Base-by-base conservation (phyloP, 2,329 filamentous ascomycete genomes). In the Colletotrichum sp. region DNA sequence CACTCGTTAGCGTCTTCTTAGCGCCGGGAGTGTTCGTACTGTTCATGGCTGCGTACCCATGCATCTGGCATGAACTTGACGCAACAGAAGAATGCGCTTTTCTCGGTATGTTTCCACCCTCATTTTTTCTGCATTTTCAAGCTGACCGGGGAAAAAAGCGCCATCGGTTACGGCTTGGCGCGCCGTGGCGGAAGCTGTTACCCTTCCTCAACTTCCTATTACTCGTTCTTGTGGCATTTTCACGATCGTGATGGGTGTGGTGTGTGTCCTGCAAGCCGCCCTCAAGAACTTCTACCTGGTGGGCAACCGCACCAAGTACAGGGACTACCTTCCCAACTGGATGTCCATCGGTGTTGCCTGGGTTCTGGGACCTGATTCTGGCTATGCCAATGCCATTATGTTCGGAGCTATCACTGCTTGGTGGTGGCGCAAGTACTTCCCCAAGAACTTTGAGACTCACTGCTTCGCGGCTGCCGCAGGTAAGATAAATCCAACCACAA, bases 21-120 rank as follows among this genome's bases (percentile, higher is more conserved):
- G 91, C 92, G 0, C 92, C 92, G 1, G 92, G 90, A 12, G 89
- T 94, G 79, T 94, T 94, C 80, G 89, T 93, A 39, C 89, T 94
- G 60, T 94, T 94, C 85, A 89, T 91, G 77, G 88, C 89, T 7
- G 93, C 93, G 1, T 94, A 95, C 82, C 93, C 92, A 1, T 94
- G 93, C 81, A 92, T 94, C 78, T 88, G 91, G 81, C 85, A 89
- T 9, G 78, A 80, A 75, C 21, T 62, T 5, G 85, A 49, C 6
- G 85, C 84, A 2, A 84, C 87, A 7, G 85, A 85, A 1, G 75
- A 10, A 15, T 94, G 93, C 81, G 44, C 84, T 90, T 36, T 95
- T 94, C 85, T 80, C 82, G 10, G 39, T 44, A 44, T 6, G 18
- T 44, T 44, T 44, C 4, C 39, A 0, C 18, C 18, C 39, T n/a